These are phyloP conservation scores for Microdochium paspali DNA, from an alignment of 2,329 filamentous ascomycete genomes.

Conservation along the genomic window DNA sequence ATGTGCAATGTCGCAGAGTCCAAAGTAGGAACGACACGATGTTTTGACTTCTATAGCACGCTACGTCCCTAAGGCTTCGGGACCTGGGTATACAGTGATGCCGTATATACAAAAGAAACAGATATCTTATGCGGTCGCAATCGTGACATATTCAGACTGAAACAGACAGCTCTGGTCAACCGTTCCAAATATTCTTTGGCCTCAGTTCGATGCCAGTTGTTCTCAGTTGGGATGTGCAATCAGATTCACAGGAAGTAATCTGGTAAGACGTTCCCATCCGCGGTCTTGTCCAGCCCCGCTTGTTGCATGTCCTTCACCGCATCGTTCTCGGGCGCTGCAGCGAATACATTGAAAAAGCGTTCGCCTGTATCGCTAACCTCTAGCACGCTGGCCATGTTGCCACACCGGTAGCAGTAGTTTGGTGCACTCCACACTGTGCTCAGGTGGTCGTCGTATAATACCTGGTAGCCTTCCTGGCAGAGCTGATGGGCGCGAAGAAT, in stretches of 20 bases:
- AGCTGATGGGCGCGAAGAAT: constrained; percentile 97
- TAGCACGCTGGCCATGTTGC: constrained; percentile 93
- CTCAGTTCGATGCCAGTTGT: no score
- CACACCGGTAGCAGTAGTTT: constrained; percentile 92
- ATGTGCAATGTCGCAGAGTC: no score
- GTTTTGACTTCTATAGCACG: background rate
- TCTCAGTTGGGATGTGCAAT: no score
- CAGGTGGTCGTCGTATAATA: constrained; percentile 87
- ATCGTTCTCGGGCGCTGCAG: constrained; percentile 93
- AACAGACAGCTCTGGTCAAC: no score
- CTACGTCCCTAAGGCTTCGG: background rate
- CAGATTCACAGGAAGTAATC: constrained; percentile 62
- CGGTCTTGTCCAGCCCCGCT: constrained; percentile 56
- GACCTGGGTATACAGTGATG: constrained; percentile 1
- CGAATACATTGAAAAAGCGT: constrained; percentile 95
- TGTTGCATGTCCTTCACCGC: constrained; percentile 77
- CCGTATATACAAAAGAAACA: background rate
- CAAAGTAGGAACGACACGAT: no score
- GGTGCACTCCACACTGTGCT: constrained; percentile 98
- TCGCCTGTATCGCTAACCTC: constrained; percentile 92
- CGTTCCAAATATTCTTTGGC: no score
- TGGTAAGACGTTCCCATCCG: constrained; percentile 53
- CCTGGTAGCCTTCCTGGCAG: constrained; percentile 95
- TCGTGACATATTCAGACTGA: background rate
- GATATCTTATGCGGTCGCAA: background rate